Evolutionary conservation across 1,284 basidiomycete genomes (phyloP).

Genomic region (Inonotus hispidus): DNA sequence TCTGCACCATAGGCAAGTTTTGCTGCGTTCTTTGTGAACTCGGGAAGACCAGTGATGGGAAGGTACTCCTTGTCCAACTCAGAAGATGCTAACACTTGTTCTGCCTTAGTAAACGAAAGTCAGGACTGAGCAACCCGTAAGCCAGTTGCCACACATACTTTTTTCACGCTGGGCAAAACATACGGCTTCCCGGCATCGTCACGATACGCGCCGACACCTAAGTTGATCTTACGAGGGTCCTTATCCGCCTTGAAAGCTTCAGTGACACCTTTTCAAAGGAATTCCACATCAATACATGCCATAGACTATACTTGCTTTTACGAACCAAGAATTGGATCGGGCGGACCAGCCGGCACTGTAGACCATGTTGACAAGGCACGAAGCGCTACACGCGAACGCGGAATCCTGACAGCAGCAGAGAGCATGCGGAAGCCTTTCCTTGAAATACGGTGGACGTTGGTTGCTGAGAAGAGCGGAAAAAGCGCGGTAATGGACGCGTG

Average conservation of each 20-base stretch:
- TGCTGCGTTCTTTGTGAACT: slow-evolving; percentile 87
- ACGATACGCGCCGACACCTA: slow-evolving; percentile 93
- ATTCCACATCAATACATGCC: slow-evolving; percentile 10
- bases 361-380: slow-evolving; percentile 72
- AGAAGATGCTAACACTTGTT: slow-evolving; percentile 25
- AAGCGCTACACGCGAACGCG: slow-evolving; percentile 29
- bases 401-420: slow-evolving; percentile 27
- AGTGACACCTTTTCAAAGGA: slow-evolving; percentile 56
- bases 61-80: slow-evolving; percentile 97
- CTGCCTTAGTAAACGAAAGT: neutral
- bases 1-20: slow-evolving; percentile 90
- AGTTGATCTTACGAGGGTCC: slow-evolving; percentile 90
- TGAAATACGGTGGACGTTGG: slow-evolving; percentile 12
- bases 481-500: neutral
- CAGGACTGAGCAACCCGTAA: neutral
- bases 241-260: slow-evolving; percentile 96
- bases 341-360: slow-evolving; percentile 81
- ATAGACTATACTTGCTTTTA: slow-evolving; percentile 13
- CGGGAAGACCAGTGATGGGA: slow-evolving; percentile 87
- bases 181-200: slow-evolving; percentile 96
- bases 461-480: neutral
- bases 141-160: slow-evolving; percentile 42
- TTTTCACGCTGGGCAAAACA: slow-evolving; percentile 85
- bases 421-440: slow-evolving; percentile 31
- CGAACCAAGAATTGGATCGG: slow-evolving; percentile 89